phyloP scores from a whole-genome alignment of 1,139 yeast species.

The Candida tropicalis region DNA sequence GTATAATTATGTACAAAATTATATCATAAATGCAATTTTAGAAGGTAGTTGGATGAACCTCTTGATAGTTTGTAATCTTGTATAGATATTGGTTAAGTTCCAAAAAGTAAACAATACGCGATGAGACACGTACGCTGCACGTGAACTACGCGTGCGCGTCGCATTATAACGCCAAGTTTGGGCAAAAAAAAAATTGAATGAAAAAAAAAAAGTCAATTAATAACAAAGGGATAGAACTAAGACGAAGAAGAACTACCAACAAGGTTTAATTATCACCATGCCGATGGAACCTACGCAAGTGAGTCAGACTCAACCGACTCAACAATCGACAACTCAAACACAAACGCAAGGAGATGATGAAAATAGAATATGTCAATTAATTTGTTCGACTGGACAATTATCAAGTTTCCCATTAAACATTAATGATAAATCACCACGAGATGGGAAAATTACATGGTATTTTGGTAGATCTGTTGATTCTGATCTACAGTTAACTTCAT shows the following conservation, averaged over 20 bases:
- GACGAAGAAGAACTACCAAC: background rate
- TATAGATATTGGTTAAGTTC: no score
- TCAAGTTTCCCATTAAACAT: constrained; percentile 42
- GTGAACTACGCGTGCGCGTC: no score
- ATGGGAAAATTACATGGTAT: constrained; percentile 58
- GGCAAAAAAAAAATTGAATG: no score
- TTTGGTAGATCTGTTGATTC: constrained; percentile 79
- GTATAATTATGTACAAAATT: no score
- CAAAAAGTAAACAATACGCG: no score
- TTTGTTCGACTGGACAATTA: constrained; percentile 70
- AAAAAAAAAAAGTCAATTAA: background rate
- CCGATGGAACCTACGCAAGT: constrained; percentile 35
- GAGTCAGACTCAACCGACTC: constrained; percentile 71
- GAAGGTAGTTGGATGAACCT: no score
- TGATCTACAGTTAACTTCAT: constrained; percentile 58
- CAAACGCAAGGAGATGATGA: constrained; percentile 35
- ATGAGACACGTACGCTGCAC: no score
- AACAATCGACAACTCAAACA: constrained; percentile 42
- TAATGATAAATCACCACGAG: constrained; percentile 24
- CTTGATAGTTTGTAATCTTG: no score
- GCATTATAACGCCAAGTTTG: no score
- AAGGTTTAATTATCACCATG: background rate
- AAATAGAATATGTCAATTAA: constrained; percentile 46
- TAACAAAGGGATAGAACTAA: background rate
- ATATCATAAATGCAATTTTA: no score